Evolutionary conservation across 306 rosid genomes (phyloP).

Genomic region (Comarum palustre): DNA sequence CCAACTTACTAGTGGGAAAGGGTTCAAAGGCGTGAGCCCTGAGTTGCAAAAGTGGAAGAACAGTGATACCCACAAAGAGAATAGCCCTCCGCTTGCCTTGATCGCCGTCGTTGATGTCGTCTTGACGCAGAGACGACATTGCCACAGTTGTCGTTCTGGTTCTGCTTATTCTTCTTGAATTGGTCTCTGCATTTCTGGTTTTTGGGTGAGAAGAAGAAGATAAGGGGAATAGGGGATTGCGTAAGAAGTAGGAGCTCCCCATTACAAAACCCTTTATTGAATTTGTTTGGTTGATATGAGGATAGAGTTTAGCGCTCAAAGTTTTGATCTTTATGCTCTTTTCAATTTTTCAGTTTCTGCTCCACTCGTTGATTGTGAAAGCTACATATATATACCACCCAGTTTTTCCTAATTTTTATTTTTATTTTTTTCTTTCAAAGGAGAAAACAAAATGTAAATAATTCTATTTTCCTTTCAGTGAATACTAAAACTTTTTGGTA

Average conservation of each 20-base stretch:
- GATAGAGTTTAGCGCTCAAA: slow-evolving; percentile 16
- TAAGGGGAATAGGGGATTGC: slow-evolving; percentile 37
- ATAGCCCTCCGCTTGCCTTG: slow-evolving; percentile 49
- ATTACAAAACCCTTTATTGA: slow-evolving; percentile 40
- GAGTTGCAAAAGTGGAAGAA: slow-evolving; percentile 62
- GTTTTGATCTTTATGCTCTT: not conserved
- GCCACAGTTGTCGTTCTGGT: slow-evolving; percentile 15
- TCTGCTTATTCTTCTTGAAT: not conserved
- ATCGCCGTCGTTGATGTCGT: slow-evolving; percentile 24
- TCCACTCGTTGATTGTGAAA: not conserved
- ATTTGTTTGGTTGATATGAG: slow-evolving; percentile 16
- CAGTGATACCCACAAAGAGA: slow-evolving; percentile 55
- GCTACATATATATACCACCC: too few relatives aligned
- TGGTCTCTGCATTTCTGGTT: slow-evolving; percentile 38
- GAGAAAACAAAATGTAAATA: too few relatives aligned
- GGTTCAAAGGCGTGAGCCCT: slow-evolving; percentile 55
- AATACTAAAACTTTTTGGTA: too few relatives aligned
- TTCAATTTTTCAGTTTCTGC: not conserved
- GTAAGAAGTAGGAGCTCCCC: slow-evolving; percentile 44
- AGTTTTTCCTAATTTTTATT: too few relatives aligned
- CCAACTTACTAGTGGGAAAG: slow-evolving; percentile 34
- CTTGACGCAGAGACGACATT: slow-evolving; percentile 32
- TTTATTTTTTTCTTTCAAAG: too few relatives aligned
- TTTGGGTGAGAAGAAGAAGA: slow-evolving; percentile 27
- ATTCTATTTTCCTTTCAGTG: too few relatives aligned